phyloP scores from a whole-genome alignment of 2,329 filamentous ascomycete genomes.

The Paraconiothyrium sp. region DNA sequence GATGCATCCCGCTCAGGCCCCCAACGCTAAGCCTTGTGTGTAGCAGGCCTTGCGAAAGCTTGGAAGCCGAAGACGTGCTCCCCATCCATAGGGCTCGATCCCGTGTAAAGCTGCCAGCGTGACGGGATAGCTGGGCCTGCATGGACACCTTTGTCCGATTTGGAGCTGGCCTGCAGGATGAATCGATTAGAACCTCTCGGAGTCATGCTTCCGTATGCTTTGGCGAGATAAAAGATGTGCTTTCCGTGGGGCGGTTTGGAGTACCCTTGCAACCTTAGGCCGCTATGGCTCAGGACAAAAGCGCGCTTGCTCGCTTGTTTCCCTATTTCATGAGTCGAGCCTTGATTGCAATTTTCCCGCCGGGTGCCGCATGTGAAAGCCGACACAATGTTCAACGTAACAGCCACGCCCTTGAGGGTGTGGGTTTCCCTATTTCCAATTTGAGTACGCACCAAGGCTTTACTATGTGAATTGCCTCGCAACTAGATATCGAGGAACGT shows the following conservation, averaged over 20 bases:
- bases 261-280: background rate
- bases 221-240: background rate
- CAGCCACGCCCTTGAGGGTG: background rate
- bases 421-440: background rate
- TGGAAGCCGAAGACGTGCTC: constrained; percentile 6
- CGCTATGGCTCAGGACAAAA: background rate
- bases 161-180: constrained; percentile 7
- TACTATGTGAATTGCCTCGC: background rate
- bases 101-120: constrained; percentile 5
- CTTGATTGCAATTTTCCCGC: background rate
- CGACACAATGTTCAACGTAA: background rate
- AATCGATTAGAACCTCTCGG: background rate
- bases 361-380: background rate
- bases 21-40: constrained; percentile 12
- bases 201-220: constrained; percentile 3
- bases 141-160: constrained; percentile 8
- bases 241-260: background rate
- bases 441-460: background rate
- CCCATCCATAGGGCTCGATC: background rate
- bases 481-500: background rate
- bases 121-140: background rate
- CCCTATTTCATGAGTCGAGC: background rate
- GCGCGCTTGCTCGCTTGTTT: background rate
- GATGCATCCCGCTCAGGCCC: constrained; percentile 10
- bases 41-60: constrained; percentile 7